These are phyloP conservation scores for Amanita pallidorosea DNA, from an alignment of 768 basidiomycete species.

Conservation along the genomic window DNA sequence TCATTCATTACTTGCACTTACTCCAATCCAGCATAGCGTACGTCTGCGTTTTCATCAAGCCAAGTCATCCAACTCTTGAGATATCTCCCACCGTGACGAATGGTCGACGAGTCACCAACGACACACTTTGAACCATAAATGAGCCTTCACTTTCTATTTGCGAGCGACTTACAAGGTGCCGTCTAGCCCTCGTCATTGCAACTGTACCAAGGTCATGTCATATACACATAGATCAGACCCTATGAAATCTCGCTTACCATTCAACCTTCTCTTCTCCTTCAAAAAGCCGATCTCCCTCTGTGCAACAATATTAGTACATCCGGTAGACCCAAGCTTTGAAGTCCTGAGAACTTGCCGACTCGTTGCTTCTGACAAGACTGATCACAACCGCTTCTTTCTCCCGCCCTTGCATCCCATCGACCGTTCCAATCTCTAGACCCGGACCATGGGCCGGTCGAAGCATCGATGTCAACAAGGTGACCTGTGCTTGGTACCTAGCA, in stretches of 20 bases:
- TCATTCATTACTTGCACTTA: constrained; percentile 13
- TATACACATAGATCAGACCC: not conserved
- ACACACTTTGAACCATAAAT: constrained; percentile 47
- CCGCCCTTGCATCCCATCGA: constrained; percentile 96
- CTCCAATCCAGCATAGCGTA: constrained; percentile 71
- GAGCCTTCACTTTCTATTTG: not conserved
- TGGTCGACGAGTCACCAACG: constrained; percentile 89
- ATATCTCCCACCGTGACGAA: constrained; percentile 74
- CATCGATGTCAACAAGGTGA: constrained; percentile 69
- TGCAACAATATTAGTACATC: constrained; percentile 4
- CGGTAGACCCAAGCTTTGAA: not conserved
- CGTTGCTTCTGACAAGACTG: constrained; percentile 87
- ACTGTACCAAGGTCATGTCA: constrained; percentile 28
- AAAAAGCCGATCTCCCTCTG: constrained; percentile 90
- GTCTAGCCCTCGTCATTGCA: constrained; percentile 85
- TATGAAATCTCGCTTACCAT: constrained; percentile 37
- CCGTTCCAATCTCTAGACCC: constrained; percentile 81
- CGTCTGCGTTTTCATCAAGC: constrained; percentile 85
- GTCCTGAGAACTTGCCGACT: constrained; percentile 35
- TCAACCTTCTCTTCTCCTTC: constrained; percentile 85
- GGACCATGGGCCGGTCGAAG: constrained; percentile 61
- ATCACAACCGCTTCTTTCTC: constrained; percentile 94
- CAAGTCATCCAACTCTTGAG: constrained; percentile 86
- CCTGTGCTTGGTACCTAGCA: constrained; percentile 86
- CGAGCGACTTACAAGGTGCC: constrained; percentile 60